phyloP scores from a whole-genome alignment of 805 yeast species.

The Metschnikowia picachoensis region DNA sequence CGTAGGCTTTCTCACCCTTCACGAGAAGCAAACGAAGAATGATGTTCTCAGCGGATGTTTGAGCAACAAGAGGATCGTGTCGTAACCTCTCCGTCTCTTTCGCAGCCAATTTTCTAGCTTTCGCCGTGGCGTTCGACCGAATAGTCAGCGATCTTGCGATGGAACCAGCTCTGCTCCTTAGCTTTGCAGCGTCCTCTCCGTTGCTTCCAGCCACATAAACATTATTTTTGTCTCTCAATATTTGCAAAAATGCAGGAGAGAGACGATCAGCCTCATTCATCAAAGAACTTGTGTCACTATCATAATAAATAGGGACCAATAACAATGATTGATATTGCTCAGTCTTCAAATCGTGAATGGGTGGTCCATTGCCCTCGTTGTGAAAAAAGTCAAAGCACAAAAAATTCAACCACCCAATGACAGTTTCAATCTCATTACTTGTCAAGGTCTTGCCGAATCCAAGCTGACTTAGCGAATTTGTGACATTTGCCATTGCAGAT shows the following conservation, averaged over 20 bases:
- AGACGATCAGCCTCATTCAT: constrained; percentile 56
- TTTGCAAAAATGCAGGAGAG: constrained; percentile 50
- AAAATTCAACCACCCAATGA: constrained; percentile 65
- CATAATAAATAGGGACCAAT: constrained; percentile 63
- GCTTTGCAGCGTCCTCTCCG: constrained; percentile 11
- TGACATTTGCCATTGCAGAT: constrained; percentile 49
- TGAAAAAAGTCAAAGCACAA: constrained; percentile 73
- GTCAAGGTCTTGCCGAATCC: constrained; percentile 57
- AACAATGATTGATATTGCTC: constrained; percentile 61
- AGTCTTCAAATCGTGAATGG: constrained; percentile 57
- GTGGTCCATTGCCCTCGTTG: constrained; percentile 78
- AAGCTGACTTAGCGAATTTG: constrained; percentile 37
- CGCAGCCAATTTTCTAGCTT: constrained; percentile 41
- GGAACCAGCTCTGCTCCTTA: constrained; percentile 39
- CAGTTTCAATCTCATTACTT: constrained; percentile 58
- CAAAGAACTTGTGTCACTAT: constrained; percentile 44
- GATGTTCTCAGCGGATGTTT: constrained; percentile 56
- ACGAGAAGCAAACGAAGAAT: constrained; percentile 68
- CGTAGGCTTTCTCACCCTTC: constrained; percentile 57
- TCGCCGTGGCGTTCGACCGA: constrained; percentile 65
- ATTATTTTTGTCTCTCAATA: constrained; percentile 46
- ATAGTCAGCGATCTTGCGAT: constrained; percentile 64
- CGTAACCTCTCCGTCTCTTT: constrained; percentile 19
- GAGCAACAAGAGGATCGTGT: constrained; percentile 37
- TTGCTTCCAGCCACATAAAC: constrained; percentile 19